These are phyloP conservation scores for Suillus occidentalis DNA, from an alignment of 768 basidiomycete species.

Conservation along the genomic window DNA sequence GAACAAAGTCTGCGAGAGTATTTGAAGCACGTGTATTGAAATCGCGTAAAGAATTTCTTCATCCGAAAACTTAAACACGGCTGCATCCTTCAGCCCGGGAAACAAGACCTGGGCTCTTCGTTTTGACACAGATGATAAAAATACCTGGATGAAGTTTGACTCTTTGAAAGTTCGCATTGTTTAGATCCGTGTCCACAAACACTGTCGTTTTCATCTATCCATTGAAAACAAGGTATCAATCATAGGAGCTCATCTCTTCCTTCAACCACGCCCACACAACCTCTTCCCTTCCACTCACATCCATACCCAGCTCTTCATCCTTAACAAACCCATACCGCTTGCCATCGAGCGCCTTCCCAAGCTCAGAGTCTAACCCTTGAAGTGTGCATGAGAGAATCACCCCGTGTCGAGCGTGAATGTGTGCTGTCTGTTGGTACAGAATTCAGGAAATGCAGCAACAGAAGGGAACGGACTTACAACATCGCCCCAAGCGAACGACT, in stretches of 20 bases:
- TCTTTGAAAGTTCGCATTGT: not conserved
- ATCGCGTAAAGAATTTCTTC: not conserved
- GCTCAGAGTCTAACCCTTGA: not conserved
- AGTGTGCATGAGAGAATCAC: constrained; percentile 50
- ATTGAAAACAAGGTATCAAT: constrained; percentile 4
- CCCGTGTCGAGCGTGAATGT: constrained; percentile 67
- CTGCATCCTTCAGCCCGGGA: not conserved
- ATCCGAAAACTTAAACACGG: not conserved
- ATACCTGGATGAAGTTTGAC: not conserved
- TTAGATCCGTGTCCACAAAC: not conserved
- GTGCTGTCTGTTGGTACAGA: constrained; percentile 30
- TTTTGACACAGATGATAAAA: not conserved
- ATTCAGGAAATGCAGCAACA: constrained; percentile 3
- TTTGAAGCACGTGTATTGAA: not conserved
- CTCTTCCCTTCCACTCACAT: not conserved
- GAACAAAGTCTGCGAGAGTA: not conserved
- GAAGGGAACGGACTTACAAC: constrained; percentile 36
- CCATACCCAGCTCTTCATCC: constrained; percentile 17
- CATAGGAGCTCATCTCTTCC: constrained; percentile 19
- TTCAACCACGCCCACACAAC: constrained; percentile 31
- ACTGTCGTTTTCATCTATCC: not conserved
- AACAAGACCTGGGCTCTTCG: not conserved
- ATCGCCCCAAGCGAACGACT: constrained; percentile 52
- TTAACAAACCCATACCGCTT: constrained; percentile 41
- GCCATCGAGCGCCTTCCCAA: constrained; percentile 32